Evolutionary conservation across 176 grass and related monocot genomes (phyloP), one percentile per base, ranked within the genome.

Genomic region (Carex kokanica): DNA sequence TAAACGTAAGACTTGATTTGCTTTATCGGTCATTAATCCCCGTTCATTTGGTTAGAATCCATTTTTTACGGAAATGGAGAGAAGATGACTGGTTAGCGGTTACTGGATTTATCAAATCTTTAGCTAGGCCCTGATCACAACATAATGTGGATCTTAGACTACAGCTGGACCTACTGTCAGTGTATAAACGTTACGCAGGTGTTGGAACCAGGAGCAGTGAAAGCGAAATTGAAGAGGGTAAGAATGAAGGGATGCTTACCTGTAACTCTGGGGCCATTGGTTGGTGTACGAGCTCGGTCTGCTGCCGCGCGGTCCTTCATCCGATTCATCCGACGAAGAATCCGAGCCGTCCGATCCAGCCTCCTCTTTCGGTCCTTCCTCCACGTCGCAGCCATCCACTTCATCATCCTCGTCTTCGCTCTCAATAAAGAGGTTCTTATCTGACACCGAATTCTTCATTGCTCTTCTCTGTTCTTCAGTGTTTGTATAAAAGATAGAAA

Each of bases 231-330:
- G 1, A 24, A 49, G 9, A 72, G 3, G 40, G 68, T 5, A 74
- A 24, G 41, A 49, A 11, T 0, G 21, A 8, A 41, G 24, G 11
- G 56, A 81, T 17, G 66, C 12, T 62, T 78, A 97, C 94, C 94
- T 97, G 95, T 98, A 98, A 65, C 95, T 98, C 87, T 94, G 95
- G 68, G 92, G 95, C 95, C 91, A 95, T 74, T 89, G 87, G 25
- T 92, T 88, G 74, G 84, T 87, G 88, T 98, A 95, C 25, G 92
- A 98, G 86, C 71, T 88, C 4, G 87, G 89, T 77, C 83, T 91
- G 92, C 90, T 88, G 4, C 77, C 83, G 2, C 45, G 74, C 8
- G 31, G 84, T 14, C 74, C 53, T 43, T 74, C 80, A 51, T 79
- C 51, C 84, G 86, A 58, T 64, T 88, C 84, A 56, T 65, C 85